A percentile compares a stretch with the other conserved stretches of the same genome.
Conservation (phyloP, 208 protist species). For the Trypanosoma conorhini region DNA sequence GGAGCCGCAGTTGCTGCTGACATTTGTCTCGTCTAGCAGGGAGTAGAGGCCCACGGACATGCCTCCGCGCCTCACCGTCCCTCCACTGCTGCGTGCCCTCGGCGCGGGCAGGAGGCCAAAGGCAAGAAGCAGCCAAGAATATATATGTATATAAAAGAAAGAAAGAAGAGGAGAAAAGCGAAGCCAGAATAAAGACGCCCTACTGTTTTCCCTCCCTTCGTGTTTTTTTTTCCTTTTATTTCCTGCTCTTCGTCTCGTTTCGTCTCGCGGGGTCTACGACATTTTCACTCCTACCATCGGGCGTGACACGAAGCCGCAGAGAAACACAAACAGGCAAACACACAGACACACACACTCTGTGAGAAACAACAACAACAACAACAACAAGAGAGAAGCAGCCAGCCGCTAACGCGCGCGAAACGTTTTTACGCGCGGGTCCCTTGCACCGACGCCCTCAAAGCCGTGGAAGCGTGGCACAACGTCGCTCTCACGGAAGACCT, state of each 20-base stretch:
- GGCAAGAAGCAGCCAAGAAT: not conserved
- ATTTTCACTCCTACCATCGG: too few relatives aligned
- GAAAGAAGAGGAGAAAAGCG: not conserved
- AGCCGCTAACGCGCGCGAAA: slow-evolving; percentile 32
- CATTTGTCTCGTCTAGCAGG: not conserved
- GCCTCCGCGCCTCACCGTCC: not conserved
- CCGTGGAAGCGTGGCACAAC: slow-evolving; percentile 47
- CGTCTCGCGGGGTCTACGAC: too few relatives aligned
- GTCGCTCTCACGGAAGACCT: slow-evolving; percentile 55
- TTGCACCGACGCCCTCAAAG: slow-evolving; percentile 29
- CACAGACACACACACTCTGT: not conserved
- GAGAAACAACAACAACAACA: not conserved
- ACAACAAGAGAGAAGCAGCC: not conserved
- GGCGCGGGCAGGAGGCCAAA: not conserved
- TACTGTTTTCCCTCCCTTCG: too few relatives aligned
- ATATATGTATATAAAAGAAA: too few relatives aligned
- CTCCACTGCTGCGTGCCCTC: not conserved
- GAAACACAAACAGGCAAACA: not conserved
- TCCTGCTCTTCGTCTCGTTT: too few relatives aligned
- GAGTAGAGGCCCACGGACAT: not conserved
- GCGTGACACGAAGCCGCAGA: not conserved
- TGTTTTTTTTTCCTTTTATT: not conserved
- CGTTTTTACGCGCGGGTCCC: slow-evolving; percentile 56
- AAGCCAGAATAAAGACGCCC: not conserved
- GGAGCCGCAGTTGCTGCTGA: not conserved